Conservation (phyloP, 306 rosid species). For the Malus orientalis region DNA sequence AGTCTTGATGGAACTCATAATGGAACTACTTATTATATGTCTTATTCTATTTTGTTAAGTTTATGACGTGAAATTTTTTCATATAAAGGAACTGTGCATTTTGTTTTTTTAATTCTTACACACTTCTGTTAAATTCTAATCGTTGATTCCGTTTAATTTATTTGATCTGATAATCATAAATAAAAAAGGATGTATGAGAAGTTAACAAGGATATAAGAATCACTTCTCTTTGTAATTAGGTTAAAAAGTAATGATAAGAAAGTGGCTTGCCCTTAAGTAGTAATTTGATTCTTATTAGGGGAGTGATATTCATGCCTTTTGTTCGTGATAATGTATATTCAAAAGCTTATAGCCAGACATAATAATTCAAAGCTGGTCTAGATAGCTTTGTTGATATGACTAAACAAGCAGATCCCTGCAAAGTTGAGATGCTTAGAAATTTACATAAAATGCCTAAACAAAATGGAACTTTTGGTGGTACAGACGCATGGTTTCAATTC, state of each 20-base stretch:
- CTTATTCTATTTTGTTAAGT: too few relatives aligned
- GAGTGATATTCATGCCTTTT: not conserved
- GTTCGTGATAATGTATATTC: conserved; percentile 3
- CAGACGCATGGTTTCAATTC: conserved; percentile 13
- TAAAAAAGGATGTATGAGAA: too few relatives aligned
- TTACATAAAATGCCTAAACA: not conserved
- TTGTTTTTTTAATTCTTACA: too few relatives aligned
- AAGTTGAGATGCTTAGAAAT: not conserved
- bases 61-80: too few relatives aligned
- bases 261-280: not conserved
- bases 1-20: not conserved
- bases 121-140: too few relatives aligned
- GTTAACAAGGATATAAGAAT: too few relatives aligned
- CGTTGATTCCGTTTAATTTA: too few relatives aligned
- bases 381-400: conserved; percentile 6
- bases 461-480: not conserved
- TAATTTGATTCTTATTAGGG: not conserved
- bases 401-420: not conserved
- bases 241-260: not conserved
- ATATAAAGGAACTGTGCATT: too few relatives aligned
- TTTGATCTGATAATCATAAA: too few relatives aligned
- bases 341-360: not conserved
- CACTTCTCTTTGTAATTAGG: not conserved
- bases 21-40: not conserved
- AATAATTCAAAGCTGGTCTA: not conserved